Evolutionary conservation across 805 yeast species (phyloP), one percentile per base, ranked within the genome.

Genomic region (Phaffomyces opuntiae): DNA sequence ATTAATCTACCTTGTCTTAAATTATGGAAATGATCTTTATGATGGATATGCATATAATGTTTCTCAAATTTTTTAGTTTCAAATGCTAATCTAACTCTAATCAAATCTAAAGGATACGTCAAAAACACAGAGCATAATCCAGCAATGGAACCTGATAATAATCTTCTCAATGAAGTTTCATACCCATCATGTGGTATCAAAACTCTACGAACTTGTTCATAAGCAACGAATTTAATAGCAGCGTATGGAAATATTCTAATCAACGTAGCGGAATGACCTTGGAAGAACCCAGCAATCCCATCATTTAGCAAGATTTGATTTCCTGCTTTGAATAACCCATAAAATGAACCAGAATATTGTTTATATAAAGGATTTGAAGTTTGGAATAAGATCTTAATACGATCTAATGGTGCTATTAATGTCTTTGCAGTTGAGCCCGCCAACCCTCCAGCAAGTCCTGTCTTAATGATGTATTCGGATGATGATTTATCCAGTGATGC

Each of bases 351-450:
- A 8, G 95, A 72, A 61, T 78, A 88, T 61, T 83, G 77, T 36
- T 77, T 66, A 57, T 87, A 93, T 50, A 84, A 91, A 0, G 98
- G 97, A 59, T 91, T 89, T 17, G 91, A 80, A 2, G 99, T 93
- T 66, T 93, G 99, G 65, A 93, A 93, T 40, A 93, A 69, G 59
- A 93, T 93, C 67, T 93, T 93, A 53, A 93, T 91, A 56, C 99
- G 74, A 65, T 93, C 99, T 47, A 93, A 65, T 1, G 99, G 99
- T 1, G 99, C 99, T 38, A 93, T 87, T 45, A 90, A 70, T 0
- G 98, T 88, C 60, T 93, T 93, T 3, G 96, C 98, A n/a, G 93
- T 87, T 44, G 89, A 80, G 1, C 99, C 99, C 0, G 98, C 96
- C 4, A 87, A 55, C 3, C 99, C 99, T 17, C 99, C 99, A 0